Evolutionary conservation across 495 filamentous ascomycete species (phyloP).

Genomic region (Schizothecium vesticola): DNA sequence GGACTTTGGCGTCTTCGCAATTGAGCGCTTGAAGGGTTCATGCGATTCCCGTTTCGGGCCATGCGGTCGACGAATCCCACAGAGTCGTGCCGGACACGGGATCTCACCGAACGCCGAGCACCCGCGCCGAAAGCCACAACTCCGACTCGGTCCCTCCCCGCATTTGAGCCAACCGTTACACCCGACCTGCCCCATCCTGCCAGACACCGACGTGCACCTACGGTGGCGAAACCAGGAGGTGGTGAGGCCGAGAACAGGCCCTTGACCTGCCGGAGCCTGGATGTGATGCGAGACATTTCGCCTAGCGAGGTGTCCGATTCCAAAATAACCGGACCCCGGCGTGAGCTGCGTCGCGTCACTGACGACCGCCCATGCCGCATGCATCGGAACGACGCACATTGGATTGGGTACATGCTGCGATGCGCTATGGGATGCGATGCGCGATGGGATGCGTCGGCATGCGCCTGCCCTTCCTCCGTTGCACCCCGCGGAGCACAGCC

Average conservation of each 20-base stretch:
- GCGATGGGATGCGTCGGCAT: not conserved
- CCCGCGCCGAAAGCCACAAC: conserved; percentile 6
- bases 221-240: not conserved
- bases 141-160: not conserved
- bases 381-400: not conserved
- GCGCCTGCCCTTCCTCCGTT: not conserved
- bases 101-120: conserved; percentile 5
- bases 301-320: not conserved
- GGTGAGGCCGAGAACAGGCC: not conserved
- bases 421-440: not conserved
- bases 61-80: not conserved
- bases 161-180: conserved; percentile 4
- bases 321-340: not conserved
- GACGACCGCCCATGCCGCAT: not conserved
- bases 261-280: not conserved
- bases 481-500: not conserved
- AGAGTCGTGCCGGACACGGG: not conserved
- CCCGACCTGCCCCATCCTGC: not conserved
- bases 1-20: not conserved
- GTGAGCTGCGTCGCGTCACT: not conserved
- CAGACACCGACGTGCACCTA: not conserved
- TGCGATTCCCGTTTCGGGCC: not conserved
- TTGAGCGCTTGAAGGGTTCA: not conserved
- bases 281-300: not conserved
- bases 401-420: not conserved